These are phyloP conservation scores for Diospyros lotus DNA, from an alignment of 148 eudicot genomes.

Conservation along the genomic window DNA sequence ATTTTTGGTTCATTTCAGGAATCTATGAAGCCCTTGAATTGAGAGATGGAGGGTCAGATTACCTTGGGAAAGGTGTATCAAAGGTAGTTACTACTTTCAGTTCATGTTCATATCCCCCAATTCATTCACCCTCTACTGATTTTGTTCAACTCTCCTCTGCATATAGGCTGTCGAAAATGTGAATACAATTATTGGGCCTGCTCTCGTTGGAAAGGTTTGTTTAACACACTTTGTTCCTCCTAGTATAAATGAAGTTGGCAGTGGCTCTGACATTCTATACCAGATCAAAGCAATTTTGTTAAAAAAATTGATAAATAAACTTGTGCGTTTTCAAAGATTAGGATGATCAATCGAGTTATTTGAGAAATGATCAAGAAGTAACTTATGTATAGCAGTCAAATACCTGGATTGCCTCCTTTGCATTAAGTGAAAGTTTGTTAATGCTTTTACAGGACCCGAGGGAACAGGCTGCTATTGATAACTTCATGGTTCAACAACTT, in stretches of 20 bases:
- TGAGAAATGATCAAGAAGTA: too few species aligned
- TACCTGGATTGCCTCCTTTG: too few species aligned
- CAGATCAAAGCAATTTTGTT: too few species aligned
- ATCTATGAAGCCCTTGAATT: constrained; percentile 92
- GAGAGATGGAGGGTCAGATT: constrained; percentile 94
- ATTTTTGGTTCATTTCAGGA: constrained; percentile 43
- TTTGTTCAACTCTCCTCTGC: neutral
- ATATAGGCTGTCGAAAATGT: constrained; percentile 82
- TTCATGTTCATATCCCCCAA: neutral
- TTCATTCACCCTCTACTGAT: constrained; percentile 18
- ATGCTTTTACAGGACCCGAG: constrained; percentile 66
- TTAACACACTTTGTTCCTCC: neutral
- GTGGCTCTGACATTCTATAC: neutral
- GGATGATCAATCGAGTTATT: too few species aligned
- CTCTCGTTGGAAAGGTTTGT: constrained; percentile 88
- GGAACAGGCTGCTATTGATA: constrained; percentile 71
- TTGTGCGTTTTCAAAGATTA: too few species aligned
- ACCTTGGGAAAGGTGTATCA: constrained; percentile 89
- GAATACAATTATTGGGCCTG: constrained; percentile 80
- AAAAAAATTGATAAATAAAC: too few species aligned
- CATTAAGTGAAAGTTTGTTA: constrained; percentile 4
- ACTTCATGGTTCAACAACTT: constrained; percentile 94
- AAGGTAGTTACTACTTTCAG: constrained; percentile 49
- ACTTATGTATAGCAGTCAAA: too few species aligned
- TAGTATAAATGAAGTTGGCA: neutral